Conservation (phyloP, 1,284 basidiomycete species). For the Mycena sp. region DNA sequence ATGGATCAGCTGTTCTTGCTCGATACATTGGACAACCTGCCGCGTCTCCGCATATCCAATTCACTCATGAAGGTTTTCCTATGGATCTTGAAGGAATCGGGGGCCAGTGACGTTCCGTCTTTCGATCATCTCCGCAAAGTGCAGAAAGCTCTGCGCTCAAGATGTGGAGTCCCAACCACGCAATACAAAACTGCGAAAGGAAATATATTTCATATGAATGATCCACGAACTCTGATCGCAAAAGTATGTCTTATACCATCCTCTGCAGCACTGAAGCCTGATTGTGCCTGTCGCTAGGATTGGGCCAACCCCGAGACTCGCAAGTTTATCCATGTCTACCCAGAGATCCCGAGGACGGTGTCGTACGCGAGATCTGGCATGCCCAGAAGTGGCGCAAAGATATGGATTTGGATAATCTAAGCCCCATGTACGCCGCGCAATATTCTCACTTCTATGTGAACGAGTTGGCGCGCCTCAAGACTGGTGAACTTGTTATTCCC, state of each 20-base stretch:
- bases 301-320: constrained; percentile 30
- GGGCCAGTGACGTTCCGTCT: constrained; percentile 39
- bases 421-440: constrained; percentile 33
- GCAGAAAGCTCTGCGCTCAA: constrained; percentile 33
- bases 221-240: constrained; percentile 22
- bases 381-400: constrained; percentile 30
- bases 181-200: constrained; percentile 37
- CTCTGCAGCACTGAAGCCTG: not conserved
- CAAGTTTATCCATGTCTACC: constrained; percentile 31
- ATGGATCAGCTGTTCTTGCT: constrained; percentile 22
- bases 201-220: no score
- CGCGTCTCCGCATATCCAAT: constrained; percentile 19
- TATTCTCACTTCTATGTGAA: no score
- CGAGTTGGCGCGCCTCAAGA: constrained; percentile 32
- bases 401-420: constrained; percentile 28
- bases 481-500: constrained; percentile 36
- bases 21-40: constrained; percentile 14
- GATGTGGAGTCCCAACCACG: constrained; percentile 33
- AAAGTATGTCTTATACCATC: constrained; percentile 19
- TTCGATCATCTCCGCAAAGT: constrained; percentile 36
- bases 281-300: constrained; percentile 8
- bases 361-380: no score
- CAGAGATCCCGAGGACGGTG: constrained; percentile 30
- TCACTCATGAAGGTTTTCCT: constrained; percentile 41
- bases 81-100: constrained; percentile 39